Percentiles rank a stretch among this genome's conserved stretches.
These are phyloP conservation scores for Nepenthes mirabilis DNA, from an alignment of 148 eudicot species.

Conservation along the genomic window DNA sequence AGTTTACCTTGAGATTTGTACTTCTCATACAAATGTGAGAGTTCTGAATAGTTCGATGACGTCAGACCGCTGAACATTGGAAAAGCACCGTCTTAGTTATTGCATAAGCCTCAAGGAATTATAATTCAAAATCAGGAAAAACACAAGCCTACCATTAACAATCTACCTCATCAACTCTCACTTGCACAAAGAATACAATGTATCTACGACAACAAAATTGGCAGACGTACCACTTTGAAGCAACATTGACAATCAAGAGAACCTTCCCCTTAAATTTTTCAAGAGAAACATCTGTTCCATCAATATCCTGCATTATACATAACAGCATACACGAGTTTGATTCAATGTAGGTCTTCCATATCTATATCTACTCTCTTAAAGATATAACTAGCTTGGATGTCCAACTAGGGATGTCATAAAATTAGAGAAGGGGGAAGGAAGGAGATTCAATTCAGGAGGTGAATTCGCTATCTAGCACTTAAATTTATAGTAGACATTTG, in stretches of 20 bases:
- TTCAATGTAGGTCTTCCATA: neutral
- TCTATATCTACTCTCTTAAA: neutral
- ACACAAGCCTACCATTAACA: neutral
- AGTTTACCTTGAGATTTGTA: conserved; percentile 68
- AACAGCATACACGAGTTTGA: neutral
- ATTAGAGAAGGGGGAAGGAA: no score
- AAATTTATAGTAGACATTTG: no score
- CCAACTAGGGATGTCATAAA: no score
- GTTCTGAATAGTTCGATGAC: conserved; percentile 77
- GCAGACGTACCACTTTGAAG: conserved; percentile 63
- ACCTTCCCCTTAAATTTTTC: conserved; percentile 74
- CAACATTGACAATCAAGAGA: conserved; percentile 83
- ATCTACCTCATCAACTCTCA: neutral
- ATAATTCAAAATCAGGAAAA: neutral
- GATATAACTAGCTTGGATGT: no score
- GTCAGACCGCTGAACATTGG: conserved; percentile 68
- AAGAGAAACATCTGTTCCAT: conserved; percentile 62
- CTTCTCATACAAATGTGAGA: conserved; percentile 72
- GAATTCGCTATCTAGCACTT: no score
- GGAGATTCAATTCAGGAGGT: no score
- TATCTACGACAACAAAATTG: neutral
- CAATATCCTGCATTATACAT: conserved; percentile 58
- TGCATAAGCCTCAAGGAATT: neutral
- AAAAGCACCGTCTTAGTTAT: neutral
- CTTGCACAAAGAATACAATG: neutral